Evolutionary conservation across 345 rosid species (phyloP), one percentile per base, ranked within the genome.

Genomic region (rapeseed (Brassica napus)): DNA sequence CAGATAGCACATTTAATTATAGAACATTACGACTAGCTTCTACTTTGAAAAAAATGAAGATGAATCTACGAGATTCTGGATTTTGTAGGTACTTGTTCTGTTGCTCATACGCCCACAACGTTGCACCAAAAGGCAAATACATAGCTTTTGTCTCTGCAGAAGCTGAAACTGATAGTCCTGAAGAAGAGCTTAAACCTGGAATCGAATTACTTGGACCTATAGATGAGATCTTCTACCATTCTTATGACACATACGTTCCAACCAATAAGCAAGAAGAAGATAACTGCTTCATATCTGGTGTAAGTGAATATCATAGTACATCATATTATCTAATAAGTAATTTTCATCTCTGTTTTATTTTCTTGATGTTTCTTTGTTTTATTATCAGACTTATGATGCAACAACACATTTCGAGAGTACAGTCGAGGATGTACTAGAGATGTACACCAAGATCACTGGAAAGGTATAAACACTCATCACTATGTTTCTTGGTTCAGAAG

Each of bases 71-170:
- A 37, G 60, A 1, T 75, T 21, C 32, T 58, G 32, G 61, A 23
- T 49, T 66, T 24, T 65, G 54, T 72, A 83, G 88, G 88, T 85
- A 83, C 39, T 71, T 95, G 74, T 95, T 95, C 87, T 93, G 99
- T 74, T 95, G 97, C 79, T 95, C 99, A 52, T 91, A 88, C 80
- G 68, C 97, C 63, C 99, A 93, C 86, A 95, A 93, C 61, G 99
- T 93, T 21, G 98, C 99, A 79, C 97, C 98, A 59, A 90, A 88
- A 84, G 98, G 99, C 5, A 91, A 93, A 81, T 95, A 86, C 83
- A 95, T 95, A 72, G 99, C 99, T 24, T 93, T 95, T 84, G 99
- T 95, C 31, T 95, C 97, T 30, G 84, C 94, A 28, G 99, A 88
- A 84, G 99, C 99, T 0, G 97, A 95, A 88, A 93, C 97, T 37